Evolutionary conservation across 305 asterid species (phyloP).

Genomic region (Solanum hybrid): DNA sequence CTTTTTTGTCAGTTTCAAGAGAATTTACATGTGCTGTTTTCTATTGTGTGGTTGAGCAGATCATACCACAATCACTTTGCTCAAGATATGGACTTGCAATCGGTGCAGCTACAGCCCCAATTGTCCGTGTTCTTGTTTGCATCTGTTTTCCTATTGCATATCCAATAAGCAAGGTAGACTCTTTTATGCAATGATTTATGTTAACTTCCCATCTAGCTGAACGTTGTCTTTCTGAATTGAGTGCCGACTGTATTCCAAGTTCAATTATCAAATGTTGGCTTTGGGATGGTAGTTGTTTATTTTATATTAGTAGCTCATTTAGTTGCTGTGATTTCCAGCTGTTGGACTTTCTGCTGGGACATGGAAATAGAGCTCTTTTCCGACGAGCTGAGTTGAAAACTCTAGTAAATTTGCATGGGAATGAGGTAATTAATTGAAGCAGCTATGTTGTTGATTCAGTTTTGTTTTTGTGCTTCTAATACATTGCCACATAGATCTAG

Average conservation of each 20-base stretch:
- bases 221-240: neutral
- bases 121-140: constrained; percentile 57
- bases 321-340: constrained; percentile 27
- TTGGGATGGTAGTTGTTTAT: neutral
- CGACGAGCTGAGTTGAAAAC: constrained; percentile 69
- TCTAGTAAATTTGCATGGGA: constrained; percentile 59
- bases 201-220: neutral
- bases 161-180: constrained; percentile 63
- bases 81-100: constrained; percentile 61
- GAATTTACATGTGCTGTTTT: neutral
- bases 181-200: neutral
- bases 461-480: neutral
- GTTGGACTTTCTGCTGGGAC: constrained; percentile 49
- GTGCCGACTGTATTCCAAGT: neutral
- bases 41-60: constrained; percentile 23
- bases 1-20: neutral
- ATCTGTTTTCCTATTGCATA: constrained; percentile 61
- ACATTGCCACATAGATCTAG: neutral
- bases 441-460: neutral
- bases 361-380: constrained; percentile 42
- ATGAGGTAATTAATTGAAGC: constrained; percentile 31
- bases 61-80: constrained; percentile 69
- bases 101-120: constrained; percentile 55
- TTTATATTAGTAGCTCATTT: neutral
- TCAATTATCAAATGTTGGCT: neutral